Evolutionary conservation across 2,329 filamentous ascomycete genomes (phyloP).

Genomic region (Alternaria postmessia): DNA sequence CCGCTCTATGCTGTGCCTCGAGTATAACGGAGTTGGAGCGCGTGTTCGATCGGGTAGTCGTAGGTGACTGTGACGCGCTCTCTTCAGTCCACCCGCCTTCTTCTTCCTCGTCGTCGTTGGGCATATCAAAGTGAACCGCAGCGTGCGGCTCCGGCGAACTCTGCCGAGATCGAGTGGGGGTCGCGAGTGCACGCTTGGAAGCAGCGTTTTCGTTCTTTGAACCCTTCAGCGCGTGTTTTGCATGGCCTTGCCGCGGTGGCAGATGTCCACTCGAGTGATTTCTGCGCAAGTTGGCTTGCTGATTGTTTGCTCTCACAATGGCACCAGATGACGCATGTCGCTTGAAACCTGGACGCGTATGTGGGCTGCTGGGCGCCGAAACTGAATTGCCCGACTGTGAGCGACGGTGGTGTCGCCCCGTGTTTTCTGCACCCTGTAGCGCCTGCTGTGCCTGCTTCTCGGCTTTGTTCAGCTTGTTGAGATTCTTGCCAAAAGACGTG

Average conservation of each 20-base stretch:
- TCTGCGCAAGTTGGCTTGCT: slow-evolving; percentile 49
- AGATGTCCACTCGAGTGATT: slow-evolving; percentile 58
- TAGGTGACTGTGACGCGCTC: slow-evolving; percentile 53
- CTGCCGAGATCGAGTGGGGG: slow-evolving; percentile 42
- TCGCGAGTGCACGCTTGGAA: slow-evolving; percentile 40
- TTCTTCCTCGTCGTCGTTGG: slow-evolving; percentile 38
- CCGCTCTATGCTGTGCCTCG: slow-evolving; percentile 41
- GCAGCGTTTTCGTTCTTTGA: slow-evolving; percentile 44
- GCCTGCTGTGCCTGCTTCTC: slow-evolving; percentile 33
- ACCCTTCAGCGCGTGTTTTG: slow-evolving; percentile 50
- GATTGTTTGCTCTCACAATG: slow-evolving; percentile 46
- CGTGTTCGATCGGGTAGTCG: slow-evolving; percentile 52
- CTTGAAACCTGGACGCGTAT: slow-evolving; percentile 49
- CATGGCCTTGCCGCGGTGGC: slow-evolving; percentile 50
- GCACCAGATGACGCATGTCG: slow-evolving; percentile 54
- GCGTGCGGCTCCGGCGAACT: slow-evolving; percentile 48
- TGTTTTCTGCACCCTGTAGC: slow-evolving; percentile 37
- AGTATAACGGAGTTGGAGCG: slow-evolving; percentile 52
- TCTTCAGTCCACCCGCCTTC: slow-evolving; percentile 53
- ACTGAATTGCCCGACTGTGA: slow-evolving; percentile 49
- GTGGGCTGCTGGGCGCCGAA: slow-evolving; percentile 47
- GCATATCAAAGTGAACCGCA: slow-evolving; percentile 54
- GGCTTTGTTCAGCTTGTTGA: slow-evolving; percentile 52
- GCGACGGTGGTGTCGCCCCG: slow-evolving; percentile 48
- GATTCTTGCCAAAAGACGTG: slow-evolving; percentile 52